A percentile compares a stretch with the other conserved stretches of the same genome.
Evolutionary conservation across 163 green algal species (phyloP).

Genomic region (Chlorella variabilis): DNA sequence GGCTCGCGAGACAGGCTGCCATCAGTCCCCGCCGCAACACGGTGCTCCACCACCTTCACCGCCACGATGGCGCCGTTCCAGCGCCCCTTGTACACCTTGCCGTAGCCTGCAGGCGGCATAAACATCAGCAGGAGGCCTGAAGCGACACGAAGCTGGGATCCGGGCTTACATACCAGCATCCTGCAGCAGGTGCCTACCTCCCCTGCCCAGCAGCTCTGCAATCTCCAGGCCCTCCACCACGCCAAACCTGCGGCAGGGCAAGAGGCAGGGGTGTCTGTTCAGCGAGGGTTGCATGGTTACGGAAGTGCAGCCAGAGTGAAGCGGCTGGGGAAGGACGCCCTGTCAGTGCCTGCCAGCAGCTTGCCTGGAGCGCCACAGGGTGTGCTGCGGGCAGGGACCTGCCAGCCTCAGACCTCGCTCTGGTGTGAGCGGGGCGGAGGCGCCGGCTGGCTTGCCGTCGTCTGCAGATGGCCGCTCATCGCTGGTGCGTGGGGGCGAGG

Average conservation of each 20-base stretch:
- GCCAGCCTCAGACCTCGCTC: background rate
- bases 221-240: conserved; percentile 29
- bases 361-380: conserved; percentile 23
- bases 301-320: too few species aligned
- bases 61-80: conserved; percentile 64
- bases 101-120: conserved; percentile 40
- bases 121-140: too few species aligned
- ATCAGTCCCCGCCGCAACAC: background rate
- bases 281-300: too few species aligned
- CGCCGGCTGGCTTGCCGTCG: too few species aligned
- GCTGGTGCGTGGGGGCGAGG: too few species aligned
- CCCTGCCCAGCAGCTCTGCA: conserved; percentile 29
- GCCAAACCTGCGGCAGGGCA: conserved; percentile 21
- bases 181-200: background rate
- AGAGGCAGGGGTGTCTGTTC: background rate
- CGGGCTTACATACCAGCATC: background rate
- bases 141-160: too few species aligned
- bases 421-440: too few species aligned
- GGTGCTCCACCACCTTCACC: conserved; percentile 60
- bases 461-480: too few species aligned
- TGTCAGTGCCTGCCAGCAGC: too few species aligned
- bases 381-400: background rate
- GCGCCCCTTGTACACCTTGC: conserved; percentile 59
- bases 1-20: conserved; percentile 8
- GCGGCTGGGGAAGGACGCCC: too few species aligned